A percentile compares a stretch with the other conserved stretches of the same genome.
phyloP scores from a whole-genome alignment of 345 rosid species.

The Arabidopsis arenosa region DNA sequence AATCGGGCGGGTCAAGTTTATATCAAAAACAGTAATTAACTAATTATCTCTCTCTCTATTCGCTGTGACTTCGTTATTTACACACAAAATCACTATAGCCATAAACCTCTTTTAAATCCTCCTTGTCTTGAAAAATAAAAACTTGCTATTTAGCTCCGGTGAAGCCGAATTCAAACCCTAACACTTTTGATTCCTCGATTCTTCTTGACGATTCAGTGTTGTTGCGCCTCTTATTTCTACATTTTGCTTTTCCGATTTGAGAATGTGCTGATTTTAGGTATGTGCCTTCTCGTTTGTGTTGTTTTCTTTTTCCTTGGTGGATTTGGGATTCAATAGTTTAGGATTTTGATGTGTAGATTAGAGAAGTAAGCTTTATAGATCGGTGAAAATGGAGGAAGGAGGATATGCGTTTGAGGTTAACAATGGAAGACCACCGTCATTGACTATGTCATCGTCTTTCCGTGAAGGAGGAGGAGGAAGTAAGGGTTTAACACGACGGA shows the following conservation, averaged over 20 bases:
- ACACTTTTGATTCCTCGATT: conserved; percentile 3
- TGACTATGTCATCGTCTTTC: conserved; percentile 66
- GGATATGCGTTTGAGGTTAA: conserved; percentile 38
- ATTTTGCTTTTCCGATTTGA: conserved; percentile 12
- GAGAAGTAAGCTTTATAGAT: conserved; percentile 13
- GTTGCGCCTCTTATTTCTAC: conserved; percentile 15
- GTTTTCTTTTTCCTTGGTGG: not conserved
- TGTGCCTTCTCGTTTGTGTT: not conserved
- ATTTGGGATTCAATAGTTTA: conserved; percentile 1
- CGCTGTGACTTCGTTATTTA: not conserved
- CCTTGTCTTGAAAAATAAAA: not conserved
- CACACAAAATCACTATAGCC: not conserved
- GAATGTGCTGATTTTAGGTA: conserved; percentile 34
- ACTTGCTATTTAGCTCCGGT: not conserved
- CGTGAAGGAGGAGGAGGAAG: conserved; percentile 66
- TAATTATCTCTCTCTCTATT: no score
- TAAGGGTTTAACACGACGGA: conserved; percentile 65
- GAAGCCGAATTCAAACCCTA: conserved; percentile 28
- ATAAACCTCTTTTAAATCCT: conserved; percentile 43
- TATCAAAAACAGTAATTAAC: no score
- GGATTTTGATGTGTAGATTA: conserved; percentile 18
- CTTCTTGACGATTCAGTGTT: conserved; percentile 12
- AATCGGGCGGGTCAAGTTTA: no score
- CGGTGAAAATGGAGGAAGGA: conserved; percentile 34
- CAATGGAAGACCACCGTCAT: conserved; percentile 44